Conservation (phyloP, 2,329 filamentous ascomycete genomes). For the Alternaria sp. region DNA sequence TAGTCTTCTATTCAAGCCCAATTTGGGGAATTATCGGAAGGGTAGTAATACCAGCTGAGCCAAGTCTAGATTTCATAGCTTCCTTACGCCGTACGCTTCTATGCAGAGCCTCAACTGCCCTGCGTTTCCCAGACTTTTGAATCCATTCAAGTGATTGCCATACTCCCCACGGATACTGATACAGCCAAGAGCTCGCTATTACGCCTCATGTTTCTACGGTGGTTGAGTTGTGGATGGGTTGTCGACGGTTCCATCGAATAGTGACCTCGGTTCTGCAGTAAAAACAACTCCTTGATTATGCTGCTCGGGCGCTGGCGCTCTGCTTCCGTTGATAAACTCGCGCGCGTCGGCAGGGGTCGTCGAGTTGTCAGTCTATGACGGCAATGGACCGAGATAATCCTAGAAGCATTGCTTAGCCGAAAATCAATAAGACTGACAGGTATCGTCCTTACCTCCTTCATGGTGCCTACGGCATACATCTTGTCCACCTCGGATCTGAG, state of each 20-base stretch:
- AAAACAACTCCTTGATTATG: not conserved
- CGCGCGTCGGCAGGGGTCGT: not conserved
- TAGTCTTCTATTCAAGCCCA: slow-evolving; percentile 39
- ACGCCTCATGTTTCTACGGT: slow-evolving; percentile 3
- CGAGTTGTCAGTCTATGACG: slow-evolving; percentile 32
- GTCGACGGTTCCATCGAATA: not conserved
- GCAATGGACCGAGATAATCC: slow-evolving; percentile 53
- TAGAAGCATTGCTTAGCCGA: slow-evolving; percentile 30
- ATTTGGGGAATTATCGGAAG: slow-evolving; percentile 22
- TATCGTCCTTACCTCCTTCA: slow-evolving; percentile 71
- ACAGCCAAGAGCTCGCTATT: slow-evolving; percentile 3
- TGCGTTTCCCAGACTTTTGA: not conserved
- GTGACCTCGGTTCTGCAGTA: slow-evolving; percentile 3
- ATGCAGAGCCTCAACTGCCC: slow-evolving; percentile 4
- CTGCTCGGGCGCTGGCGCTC: slow-evolving; percentile 1
- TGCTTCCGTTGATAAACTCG: not conserved
- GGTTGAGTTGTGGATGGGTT: not conserved
- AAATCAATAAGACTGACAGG: slow-evolving; percentile 7
- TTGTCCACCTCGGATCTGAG: slow-evolving; percentile 91
- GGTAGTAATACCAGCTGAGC: not conserved
- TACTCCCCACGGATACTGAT: not conserved
- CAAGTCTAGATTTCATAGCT: slow-evolving; percentile 1
- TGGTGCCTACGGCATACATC: slow-evolving; percentile 97
- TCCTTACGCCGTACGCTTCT: not conserved
- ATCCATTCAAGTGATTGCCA: slow-evolving; percentile 5